Evolutionary conservation across 306 rosid species (phyloP).

Genomic region (Cajanus cajan): DNA sequence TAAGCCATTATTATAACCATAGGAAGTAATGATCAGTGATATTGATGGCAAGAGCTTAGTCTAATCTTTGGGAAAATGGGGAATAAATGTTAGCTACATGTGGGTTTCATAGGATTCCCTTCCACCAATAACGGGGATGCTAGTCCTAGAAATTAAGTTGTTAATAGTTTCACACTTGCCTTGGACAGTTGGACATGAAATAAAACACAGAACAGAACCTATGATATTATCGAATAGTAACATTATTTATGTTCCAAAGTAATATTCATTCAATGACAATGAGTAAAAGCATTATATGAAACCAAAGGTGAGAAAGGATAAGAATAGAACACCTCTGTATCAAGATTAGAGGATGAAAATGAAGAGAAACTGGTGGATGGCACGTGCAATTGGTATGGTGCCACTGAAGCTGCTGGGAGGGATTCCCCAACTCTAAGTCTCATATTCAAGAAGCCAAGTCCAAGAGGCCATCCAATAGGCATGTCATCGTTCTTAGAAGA

Average conservation of each 20-base stretch:
- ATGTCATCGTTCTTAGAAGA: slow-evolving; percentile 50
- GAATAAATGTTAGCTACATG: neutral
- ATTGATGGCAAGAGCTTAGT: neutral
- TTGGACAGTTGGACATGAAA: neutral
- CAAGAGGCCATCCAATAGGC: slow-evolving; percentile 81
- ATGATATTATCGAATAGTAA: neutral
- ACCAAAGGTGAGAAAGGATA: neutral
- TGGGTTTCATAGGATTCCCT: neutral
- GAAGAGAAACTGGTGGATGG: slow-evolving; percentile 77
- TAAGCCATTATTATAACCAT: neutral
- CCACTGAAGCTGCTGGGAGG: slow-evolving; percentile 32
- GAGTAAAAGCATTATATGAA: neutral
- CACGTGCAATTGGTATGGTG: slow-evolving; percentile 36
- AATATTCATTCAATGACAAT: neutral
- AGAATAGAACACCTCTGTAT: slow-evolving; percentile 59
- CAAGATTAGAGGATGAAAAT: slow-evolving; percentile 79
- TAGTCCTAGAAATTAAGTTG: neutral
- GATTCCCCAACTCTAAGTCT: slow-evolving; percentile 58
- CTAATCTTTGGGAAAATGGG: neutral
- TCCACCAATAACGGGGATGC: neutral
- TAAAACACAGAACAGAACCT: neutral
- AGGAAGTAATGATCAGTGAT: neutral
- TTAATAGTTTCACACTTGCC: neutral
- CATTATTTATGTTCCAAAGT: neutral
- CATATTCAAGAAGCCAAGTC: slow-evolving; percentile 57